These are phyloP conservation scores for Tulasnella sp. DNA, from an alignment of 768 basidiomycete genomes.

Conservation along the genomic window DNA sequence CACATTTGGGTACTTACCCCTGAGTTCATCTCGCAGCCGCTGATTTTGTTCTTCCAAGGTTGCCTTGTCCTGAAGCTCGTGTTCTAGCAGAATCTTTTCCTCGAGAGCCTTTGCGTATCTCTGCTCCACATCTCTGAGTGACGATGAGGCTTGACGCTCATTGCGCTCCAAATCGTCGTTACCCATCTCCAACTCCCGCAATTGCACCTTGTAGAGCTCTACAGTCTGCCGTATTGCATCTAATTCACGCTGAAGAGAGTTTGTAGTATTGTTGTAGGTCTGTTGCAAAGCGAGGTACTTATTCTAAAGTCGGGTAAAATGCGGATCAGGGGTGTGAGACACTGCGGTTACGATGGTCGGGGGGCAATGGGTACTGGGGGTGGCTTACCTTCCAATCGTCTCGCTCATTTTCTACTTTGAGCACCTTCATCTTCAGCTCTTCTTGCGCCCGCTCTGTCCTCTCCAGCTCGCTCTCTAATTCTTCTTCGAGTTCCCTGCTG, in stretches of 20 bases:
- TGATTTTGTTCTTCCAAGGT: conserved; percentile 82
- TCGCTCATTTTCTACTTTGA: conserved; percentile 56
- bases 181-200: conserved; percentile 89
- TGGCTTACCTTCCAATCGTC: conserved; percentile 84
- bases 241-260: conserved; percentile 83
- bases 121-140: conserved; percentile 68
- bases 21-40: conserved; percentile 78
- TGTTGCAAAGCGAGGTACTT: conserved; percentile 85
- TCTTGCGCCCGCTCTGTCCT: conserved; percentile 74
- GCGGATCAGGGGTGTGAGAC: no score
- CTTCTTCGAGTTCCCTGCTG: conserved; percentile 85
- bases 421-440: conserved; percentile 60
- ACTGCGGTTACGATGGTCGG: neutral
- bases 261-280: conserved; percentile 77
- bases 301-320: conserved; percentile 21
- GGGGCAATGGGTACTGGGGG: no score
- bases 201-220: conserved; percentile 54
- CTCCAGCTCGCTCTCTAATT: conserved; percentile 82
- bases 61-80: conserved; percentile 85
- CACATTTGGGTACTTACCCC: conserved; percentile 43
- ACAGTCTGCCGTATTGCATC: conserved; percentile 67
- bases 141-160: conserved; percentile 69
- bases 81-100: conserved; percentile 94
- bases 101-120: conserved; percentile 85
- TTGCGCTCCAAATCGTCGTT: conserved; percentile 95